Evolutionary conservation across 176 grass and related monocot species (phyloP).

Genomic region (Puccinellia tenuiflora): DNA sequence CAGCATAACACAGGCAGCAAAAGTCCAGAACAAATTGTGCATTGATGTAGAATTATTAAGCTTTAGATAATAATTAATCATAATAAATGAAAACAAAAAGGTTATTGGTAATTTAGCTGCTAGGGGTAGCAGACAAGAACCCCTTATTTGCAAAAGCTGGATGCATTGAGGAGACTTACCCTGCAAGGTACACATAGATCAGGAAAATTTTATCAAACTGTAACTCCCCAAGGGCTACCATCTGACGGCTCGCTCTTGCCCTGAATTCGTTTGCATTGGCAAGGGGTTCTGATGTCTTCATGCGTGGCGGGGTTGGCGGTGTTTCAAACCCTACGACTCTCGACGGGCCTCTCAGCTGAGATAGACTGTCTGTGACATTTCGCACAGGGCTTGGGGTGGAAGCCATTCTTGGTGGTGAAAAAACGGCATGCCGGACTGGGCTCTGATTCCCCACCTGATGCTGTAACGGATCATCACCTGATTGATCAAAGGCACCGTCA

Average conservation of each 20-base stretch:
- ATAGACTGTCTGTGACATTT: not conserved
- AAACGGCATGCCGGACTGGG: not conserved
- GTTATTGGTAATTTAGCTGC: not conserved
- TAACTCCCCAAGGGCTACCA: constrained; percentile 39
- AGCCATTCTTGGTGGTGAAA: not conserved
- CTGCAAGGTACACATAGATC: constrained; percentile 19
- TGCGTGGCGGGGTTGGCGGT: not conserved
- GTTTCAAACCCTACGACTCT: not conserved
- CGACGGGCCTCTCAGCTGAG: not conserved
- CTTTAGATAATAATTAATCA: not conserved
- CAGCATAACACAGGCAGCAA: not conserved
- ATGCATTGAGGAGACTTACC: constrained; percentile 19
- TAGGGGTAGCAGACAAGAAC: not conserved
- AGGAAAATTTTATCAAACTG: constrained; percentile 51
- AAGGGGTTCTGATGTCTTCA: not conserved
- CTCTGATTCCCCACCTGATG: not conserved
- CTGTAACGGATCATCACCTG: too few species aligned
- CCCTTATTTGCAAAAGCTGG: not conserved
- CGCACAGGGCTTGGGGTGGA: not conserved
- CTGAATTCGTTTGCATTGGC: not conserved
- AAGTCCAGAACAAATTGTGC: not conserved
- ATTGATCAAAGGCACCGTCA: too few species aligned
- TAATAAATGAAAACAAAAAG: not conserved
- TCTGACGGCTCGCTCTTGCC: not conserved
- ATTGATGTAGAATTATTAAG: not conserved